Evolutionary conservation across 768 basidiomycete genomes (phyloP).

Genomic region (Tulasnella calospora): DNA sequence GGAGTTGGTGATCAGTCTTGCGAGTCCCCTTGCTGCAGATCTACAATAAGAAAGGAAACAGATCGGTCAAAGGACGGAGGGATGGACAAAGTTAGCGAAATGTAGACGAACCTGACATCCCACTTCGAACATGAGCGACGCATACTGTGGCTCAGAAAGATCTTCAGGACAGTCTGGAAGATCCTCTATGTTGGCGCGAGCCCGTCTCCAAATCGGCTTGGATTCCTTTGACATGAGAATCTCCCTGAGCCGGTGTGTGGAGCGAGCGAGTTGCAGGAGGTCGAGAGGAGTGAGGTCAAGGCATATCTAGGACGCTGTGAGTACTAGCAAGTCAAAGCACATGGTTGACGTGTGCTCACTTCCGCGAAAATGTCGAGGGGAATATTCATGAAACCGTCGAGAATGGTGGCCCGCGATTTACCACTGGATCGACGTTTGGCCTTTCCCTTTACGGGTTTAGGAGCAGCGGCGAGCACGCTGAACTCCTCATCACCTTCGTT

Average conservation of each 20-base stretch:
- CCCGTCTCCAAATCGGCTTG: conserved; percentile 14
- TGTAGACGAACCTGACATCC: conserved; percentile 14
- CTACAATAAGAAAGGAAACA: background rate
- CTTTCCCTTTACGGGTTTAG: conserved; percentile 13
- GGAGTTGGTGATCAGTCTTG: background rate
- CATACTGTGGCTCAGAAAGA: conserved; percentile 25
- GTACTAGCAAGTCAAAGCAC: background rate
- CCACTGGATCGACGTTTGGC: background rate
- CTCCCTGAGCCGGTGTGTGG: conserved; percentile 12
- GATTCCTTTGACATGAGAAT: conserved; percentile 8
- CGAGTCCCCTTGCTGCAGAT: background rate
- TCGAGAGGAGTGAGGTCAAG: conserved; percentile 15
- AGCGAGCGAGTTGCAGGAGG: conserved; percentile 23
- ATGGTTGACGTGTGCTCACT: conserved; percentile 1
- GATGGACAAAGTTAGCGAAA: no score
- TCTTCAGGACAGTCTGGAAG: conserved; percentile 26
- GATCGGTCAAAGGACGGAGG: background rate
- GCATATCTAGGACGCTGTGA: conserved; percentile 16
- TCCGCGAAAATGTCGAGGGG: conserved; percentile 28
- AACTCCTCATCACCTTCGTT: background rate
- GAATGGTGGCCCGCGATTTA: conserved; percentile 9
- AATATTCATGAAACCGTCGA: conserved; percentile 26
- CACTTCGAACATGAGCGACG: conserved; percentile 18
- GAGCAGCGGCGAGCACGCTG: background rate
- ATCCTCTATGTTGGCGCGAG: background rate